A percentile compares a stretch with the other conserved stretches of the same genome.
These are phyloP conservation scores for Penicillium silybi DNA, from an alignment of 495 filamentous ascomycete species.

Conservation along the genomic window DNA sequence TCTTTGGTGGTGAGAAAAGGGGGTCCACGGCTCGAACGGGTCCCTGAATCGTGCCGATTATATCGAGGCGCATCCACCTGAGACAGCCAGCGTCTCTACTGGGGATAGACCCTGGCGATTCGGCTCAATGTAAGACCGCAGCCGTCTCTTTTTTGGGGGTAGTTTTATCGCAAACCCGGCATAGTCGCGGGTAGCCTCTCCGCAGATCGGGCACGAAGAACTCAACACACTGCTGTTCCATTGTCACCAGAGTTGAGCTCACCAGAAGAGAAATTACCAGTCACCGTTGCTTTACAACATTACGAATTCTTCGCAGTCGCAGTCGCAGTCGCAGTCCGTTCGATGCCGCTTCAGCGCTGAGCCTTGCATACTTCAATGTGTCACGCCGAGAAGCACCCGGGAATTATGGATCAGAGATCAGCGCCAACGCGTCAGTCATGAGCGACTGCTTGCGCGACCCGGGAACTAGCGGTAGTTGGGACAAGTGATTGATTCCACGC, in stretches of 20 bases:
- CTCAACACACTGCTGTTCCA: background rate
- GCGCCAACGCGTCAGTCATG: background rate
- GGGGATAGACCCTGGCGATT: background rate
- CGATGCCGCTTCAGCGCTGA: background rate
- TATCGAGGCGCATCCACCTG: background rate
- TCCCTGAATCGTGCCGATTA: background rate
- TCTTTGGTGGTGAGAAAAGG: background rate
- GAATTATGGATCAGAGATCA: background rate
- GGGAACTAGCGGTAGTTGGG: background rate
- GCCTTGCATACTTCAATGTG: background rate
- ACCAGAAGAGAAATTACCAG: background rate
- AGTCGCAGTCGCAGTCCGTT: background rate
- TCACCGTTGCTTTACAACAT: background rate
- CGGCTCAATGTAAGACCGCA: background rate
- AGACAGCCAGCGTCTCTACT: background rate
- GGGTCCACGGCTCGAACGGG: no score
- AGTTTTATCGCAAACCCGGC: background rate
- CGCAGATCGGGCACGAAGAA: background rate
- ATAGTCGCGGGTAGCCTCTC: background rate
- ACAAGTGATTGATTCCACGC: background rate
- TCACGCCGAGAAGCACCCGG: background rate
- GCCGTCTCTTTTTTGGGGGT: background rate
- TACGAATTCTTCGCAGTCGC: background rate
- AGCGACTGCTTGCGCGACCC: background rate
- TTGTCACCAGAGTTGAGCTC: background rate